phyloP scores from a whole-genome alignment of 441 rosid genomes.

The Jatropha multifida region DNA sequence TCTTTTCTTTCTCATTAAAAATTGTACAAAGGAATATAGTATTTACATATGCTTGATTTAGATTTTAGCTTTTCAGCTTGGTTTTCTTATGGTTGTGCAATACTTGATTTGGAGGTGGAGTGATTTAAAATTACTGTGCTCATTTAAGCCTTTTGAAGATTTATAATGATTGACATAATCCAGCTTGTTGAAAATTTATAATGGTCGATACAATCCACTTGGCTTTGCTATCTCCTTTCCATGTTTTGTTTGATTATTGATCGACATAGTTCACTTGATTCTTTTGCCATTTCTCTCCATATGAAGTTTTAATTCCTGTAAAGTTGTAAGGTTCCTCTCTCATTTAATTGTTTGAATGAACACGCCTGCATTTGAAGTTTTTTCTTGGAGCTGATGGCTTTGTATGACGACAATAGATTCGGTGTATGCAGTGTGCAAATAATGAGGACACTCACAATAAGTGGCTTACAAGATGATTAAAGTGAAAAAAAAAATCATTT shows the following conservation, averaged over 20 bases:
- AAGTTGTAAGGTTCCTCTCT: not conserved
- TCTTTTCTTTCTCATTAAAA: slow-evolving; percentile 5
- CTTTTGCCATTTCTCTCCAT: not conserved
- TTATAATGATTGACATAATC: not conserved
- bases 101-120: not conserved
- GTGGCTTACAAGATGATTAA: not conserved
- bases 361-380: not conserved
- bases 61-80: not conserved
- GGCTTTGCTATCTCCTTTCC: not conserved
- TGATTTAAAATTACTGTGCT: not conserved
- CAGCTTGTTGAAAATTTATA: not conserved
- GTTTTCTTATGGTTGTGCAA: not conserved
- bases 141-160: not conserved
- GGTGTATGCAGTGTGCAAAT: not conserved
- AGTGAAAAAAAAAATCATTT: not conserved
- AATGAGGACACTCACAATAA: not conserved
- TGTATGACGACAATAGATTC: not conserved
- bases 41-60: not conserved
- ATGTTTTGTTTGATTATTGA: not conserved
- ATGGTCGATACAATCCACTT: not conserved
- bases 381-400: not conserved
- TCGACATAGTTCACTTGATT: not conserved
- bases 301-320: not conserved
- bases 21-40: not conserved
- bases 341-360: not conserved